Conservation (phyloP, 306 rosid species). For the Vicia faba region DNA sequence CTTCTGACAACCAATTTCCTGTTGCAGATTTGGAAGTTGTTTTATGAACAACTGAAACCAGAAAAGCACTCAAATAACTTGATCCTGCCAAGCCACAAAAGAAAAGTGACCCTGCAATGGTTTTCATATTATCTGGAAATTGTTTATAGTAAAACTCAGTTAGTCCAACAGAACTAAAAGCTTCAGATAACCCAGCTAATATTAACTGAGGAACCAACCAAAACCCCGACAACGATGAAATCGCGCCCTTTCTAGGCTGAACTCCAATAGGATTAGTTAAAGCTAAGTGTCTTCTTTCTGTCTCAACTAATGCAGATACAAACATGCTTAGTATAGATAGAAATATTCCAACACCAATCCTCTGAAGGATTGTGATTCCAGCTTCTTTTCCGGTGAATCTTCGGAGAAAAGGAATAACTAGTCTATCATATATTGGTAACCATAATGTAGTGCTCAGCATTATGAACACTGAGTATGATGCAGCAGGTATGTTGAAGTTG, state of each 20-base stretch:
- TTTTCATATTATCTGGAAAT: constrained; percentile 93
- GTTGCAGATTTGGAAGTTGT: constrained; percentile 44
- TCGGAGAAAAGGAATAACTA: constrained; percentile 63
- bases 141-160: constrained; percentile 82
- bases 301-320: constrained; percentile 63
- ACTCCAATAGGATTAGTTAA: constrained; percentile 56
- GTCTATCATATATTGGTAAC: constrained; percentile 70
- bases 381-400: constrained; percentile 59
- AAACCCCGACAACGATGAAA: constrained; percentile 77
- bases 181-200: constrained; percentile 61
- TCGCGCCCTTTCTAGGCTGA: constrained; percentile 62
- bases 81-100: constrained; percentile 69
- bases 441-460: constrained; percentile 69
- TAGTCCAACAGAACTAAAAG: constrained; percentile 64
- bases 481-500: constrained; percentile 69
- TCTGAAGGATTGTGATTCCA: constrained; percentile 77
- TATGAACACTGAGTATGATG: constrained; percentile 58
- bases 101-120: constrained; percentile 74
- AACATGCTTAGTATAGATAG: constrained; percentile 49
- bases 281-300: constrained; percentile 52
- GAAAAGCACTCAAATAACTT: constrained; percentile 62
- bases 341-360: constrained; percentile 70
- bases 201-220: constrained; percentile 74
- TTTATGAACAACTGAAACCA: constrained; percentile 58
- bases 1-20: constrained; percentile 81